phyloP scores from a whole-genome alignment of 2,329 filamentous ascomycete genomes.

The Colletotrichum sp. region DNA sequence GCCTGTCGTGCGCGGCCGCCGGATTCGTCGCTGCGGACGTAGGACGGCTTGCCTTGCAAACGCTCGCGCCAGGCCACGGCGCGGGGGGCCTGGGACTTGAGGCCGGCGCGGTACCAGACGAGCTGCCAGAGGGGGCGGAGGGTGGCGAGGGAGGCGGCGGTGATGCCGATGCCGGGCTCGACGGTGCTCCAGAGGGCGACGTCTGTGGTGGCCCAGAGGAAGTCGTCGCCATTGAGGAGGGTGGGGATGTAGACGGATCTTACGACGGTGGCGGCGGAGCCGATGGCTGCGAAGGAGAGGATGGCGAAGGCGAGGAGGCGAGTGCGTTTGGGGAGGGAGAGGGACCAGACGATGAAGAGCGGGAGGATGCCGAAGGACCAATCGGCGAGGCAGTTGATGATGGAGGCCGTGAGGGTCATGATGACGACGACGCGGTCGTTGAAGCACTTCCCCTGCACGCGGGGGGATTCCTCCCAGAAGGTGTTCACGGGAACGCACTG shows the following conservation, averaged over 20 bases:
- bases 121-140: constrained; percentile 37
- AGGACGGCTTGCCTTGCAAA: constrained; percentile 6
- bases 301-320: constrained; percentile 40
- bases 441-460: constrained; percentile 35
- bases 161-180: constrained; percentile 47
- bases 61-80: constrained; percentile 4
- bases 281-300: constrained; percentile 37
- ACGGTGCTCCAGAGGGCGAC: constrained; percentile 51
- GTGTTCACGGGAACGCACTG: constrained; percentile 43
- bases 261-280: constrained; percentile 43
- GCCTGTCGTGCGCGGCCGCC: not conserved
- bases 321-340: constrained; percentile 42
- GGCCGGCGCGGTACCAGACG: constrained; percentile 1
- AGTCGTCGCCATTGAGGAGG: constrained; percentile 41
- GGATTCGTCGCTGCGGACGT: constrained; percentile 1
- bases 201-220: constrained; percentile 47
- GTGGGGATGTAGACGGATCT: constrained; percentile 45
- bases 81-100: not conserved
- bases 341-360: constrained; percentile 43
- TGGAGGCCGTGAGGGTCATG: constrained; percentile 41
- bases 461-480: constrained; percentile 39
- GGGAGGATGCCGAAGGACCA: constrained; percentile 46
- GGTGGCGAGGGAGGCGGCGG: constrained; percentile 42
- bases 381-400: constrained; percentile 41
- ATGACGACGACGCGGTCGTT: constrained; percentile 28